Evolutionary conservation across 1,284 basidiomycete species (phyloP).

Genomic region (Pseudomicrostroma phylloplanum): DNA sequence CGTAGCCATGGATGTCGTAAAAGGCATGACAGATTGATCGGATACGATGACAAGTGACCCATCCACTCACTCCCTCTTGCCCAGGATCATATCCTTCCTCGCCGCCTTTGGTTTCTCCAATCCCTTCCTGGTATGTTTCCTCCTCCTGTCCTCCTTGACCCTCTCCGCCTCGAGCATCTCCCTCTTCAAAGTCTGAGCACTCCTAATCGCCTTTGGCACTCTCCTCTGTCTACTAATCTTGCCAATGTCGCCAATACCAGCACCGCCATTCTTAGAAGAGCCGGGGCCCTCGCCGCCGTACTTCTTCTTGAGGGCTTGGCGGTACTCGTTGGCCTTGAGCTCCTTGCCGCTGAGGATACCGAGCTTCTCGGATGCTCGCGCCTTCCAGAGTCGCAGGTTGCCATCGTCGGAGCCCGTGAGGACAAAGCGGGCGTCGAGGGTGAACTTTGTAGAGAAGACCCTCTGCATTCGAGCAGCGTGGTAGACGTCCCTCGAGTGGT

Average conservation of each 20-base stretch:
- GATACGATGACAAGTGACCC: too few species aligned
- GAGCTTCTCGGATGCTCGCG: conserved; percentile 82
- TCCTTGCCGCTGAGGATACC: conserved; percentile 88
- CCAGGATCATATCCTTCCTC: conserved; percentile 58
- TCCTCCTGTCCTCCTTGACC: conserved; percentile 86
- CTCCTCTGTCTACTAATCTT: conserved; percentile 76
- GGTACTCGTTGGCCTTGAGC: conserved; percentile 84
- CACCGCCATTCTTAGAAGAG: background rate
- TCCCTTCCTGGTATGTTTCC: conserved; percentile 61
- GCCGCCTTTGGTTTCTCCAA: conserved; percentile 85
- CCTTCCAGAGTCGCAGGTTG: conserved; percentile 94
- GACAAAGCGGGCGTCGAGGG: conserved; percentile 85
- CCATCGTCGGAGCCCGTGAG: conserved; percentile 93
- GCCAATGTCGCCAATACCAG: conserved; percentile 61
- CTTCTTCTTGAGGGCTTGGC: conserved; percentile 76
- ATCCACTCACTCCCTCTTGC: conserved; percentile 19
- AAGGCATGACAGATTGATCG: too few species aligned
- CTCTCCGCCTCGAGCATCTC: conserved; percentile 85
- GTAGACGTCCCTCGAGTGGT: conserved; percentile 75
- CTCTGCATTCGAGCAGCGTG: conserved; percentile 99
- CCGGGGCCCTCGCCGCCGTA: conserved; percentile 69
- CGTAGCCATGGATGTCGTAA: too few species aligned
- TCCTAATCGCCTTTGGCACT: conserved; percentile 82
- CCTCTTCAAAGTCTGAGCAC: conserved; percentile 76
- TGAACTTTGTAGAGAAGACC: conserved; percentile 61